A percentile compares a stretch with the other conserved stretches of the same genome.
phyloP scores from a whole-genome alignment of 305 asterid species.

The Andrographis paniculata region DNA sequence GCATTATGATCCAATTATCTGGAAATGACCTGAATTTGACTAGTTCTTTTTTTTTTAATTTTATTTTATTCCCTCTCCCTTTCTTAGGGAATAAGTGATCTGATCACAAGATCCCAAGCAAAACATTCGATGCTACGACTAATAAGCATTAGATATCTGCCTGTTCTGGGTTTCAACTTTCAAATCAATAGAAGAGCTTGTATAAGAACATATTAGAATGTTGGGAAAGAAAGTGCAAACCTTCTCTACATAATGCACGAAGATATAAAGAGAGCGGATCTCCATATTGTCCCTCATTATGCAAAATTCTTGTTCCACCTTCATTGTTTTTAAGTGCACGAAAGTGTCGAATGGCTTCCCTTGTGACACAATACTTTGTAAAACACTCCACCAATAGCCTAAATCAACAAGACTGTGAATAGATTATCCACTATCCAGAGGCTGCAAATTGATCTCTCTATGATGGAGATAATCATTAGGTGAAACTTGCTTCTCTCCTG shows the following conservation, averaged over 20 bases:
- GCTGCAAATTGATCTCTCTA: constrained; percentile 11
- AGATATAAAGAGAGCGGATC: constrained; percentile 97
- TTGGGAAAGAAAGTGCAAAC: constrained; percentile 28
- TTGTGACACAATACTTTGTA: constrained; percentile 87
- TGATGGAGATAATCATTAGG: constrained; percentile 12
- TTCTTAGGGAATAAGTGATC: constrained; percentile 6
- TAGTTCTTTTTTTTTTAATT: no score
- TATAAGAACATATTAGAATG: constrained; percentile 10
- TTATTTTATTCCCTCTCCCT: no score
- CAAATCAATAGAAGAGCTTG: background rate
- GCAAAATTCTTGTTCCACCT: constrained; percentile 67
- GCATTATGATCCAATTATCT: constrained; percentile 8
- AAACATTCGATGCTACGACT: constrained; percentile 9
- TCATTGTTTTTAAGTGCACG: constrained; percentile 76
- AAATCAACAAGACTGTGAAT: constrained; percentile 19
- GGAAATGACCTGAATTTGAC: constrained; percentile 3
- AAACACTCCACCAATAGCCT: constrained; percentile 96
- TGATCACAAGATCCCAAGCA: background rate
- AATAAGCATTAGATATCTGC: background rate
- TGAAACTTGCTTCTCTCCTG: background rate
- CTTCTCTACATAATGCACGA: constrained; percentile 96
- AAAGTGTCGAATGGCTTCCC: constrained; percentile 93
- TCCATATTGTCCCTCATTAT: constrained; percentile 76
- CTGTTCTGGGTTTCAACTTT: no score
- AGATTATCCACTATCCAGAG: constrained; percentile 19